A percentile compares a stretch with the other conserved stretches of the same genome.
Conservation (phyloP, 129 eudicot genomes). For the Heracleum sosnowskyi region DNA sequence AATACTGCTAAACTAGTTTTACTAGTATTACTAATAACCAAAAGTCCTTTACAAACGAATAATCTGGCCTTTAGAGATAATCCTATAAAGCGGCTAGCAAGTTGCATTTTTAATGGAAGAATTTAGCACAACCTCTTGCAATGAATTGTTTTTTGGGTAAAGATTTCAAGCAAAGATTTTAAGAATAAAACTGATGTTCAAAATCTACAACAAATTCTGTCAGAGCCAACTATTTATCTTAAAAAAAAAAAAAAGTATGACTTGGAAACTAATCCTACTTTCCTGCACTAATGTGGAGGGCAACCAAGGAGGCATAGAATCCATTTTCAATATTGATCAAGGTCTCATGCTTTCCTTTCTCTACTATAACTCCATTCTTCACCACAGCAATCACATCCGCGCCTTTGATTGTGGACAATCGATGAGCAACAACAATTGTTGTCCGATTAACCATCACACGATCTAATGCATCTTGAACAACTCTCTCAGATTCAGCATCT, state of each 20-base stretch:
- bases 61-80: too few species aligned
- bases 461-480: slow-evolving; percentile 66
- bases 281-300: slow-evolving; percentile 36
- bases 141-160: too few species aligned
- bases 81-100: too few species aligned
- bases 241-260: neutral
- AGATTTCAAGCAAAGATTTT: too few species aligned
- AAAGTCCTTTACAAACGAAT: too few species aligned
- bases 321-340: slow-evolving; percentile 53
- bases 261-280: neutral
- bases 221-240: too few species aligned
- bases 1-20: too few species aligned
- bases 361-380: slow-evolving; percentile 60
- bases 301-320: slow-evolving; percentile 54
- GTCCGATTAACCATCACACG: slow-evolving; percentile 59
- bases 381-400: slow-evolving; percentile 66
- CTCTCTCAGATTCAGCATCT: slow-evolving; percentile 69
- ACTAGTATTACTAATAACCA: too few species aligned
- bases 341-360: slow-evolving; percentile 60
- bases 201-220: too few species aligned
- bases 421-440: slow-evolving; percentile 68
- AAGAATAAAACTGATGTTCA: too few species aligned
- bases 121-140: too few species aligned
- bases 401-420: slow-evolving; percentile 61
- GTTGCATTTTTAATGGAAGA: too few species aligned